Evolutionary conservation across 768 basidiomycete genomes (phyloP).

Genomic region (Neoboletus brunneissimus): DNA sequence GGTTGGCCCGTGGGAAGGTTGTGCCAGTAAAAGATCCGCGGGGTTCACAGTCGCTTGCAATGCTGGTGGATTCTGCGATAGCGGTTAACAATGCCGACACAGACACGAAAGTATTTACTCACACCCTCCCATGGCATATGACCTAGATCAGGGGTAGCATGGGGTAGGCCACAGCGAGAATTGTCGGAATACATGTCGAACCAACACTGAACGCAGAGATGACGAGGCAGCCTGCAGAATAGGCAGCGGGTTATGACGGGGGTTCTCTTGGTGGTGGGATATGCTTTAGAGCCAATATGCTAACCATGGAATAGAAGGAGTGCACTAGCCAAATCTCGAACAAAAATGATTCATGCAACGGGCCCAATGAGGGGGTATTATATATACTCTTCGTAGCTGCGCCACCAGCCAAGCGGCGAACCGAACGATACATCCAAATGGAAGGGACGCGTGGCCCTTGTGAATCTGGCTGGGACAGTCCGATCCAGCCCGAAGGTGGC

Average conservation of each 20-base stretch:
- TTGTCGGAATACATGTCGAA: background rate
- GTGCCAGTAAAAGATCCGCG: background rate
- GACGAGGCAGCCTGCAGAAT: background rate
- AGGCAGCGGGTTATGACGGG: background rate
- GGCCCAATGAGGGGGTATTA: no score
- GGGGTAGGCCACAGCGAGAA: background rate
- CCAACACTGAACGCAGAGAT: background rate
- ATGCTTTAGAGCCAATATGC: background rate
- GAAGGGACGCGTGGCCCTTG: background rate
- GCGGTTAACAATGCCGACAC: background rate
- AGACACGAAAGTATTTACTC: background rate
- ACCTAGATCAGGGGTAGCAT: background rate
- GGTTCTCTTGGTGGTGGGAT: background rate
- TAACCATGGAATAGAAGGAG: background rate
- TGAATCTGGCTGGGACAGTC: background rate
- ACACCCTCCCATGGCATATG: conserved; percentile 5
- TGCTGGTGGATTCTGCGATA: background rate
- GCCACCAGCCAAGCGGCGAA: no score
- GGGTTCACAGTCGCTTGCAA: conserved; percentile 7
- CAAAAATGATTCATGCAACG: background rate
- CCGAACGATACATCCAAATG: background rate
- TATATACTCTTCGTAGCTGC: no score
- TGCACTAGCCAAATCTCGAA: background rate
- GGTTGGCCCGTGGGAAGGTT: background rate
- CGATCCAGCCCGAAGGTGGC: background rate